Evolutionary conservation across 1,284 basidiomycete species (phyloP).

Genomic region (Cryptococcus hybrid): DNA sequence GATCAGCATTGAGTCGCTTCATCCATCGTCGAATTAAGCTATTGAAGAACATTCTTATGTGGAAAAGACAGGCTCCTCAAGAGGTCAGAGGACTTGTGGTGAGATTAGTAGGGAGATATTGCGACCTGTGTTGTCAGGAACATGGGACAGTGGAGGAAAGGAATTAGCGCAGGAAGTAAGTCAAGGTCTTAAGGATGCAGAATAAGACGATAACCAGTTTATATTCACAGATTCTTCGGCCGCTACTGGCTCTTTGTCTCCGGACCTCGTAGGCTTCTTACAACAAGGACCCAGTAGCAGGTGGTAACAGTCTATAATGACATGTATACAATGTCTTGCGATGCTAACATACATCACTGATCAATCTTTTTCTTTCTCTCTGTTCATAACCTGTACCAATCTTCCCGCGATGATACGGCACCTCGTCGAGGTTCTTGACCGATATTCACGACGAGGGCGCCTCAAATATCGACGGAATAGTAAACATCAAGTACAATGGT

Average conservation of each 20-base stretch:
- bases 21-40: conserved; percentile 70
- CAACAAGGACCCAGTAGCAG: conserved; percentile 22
- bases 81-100: conserved; percentile 60
- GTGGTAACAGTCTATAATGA: conserved; percentile 5
- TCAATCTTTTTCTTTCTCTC: neutral
- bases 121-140: conserved; percentile 65
- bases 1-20: conserved; percentile 68
- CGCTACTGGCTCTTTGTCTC: conserved; percentile 19
- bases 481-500: conserved; percentile 16
- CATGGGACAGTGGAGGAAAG: conserved; percentile 86
- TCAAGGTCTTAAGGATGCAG: conserved; percentile 1
- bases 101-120: conserved; percentile 62
- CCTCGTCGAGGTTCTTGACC: conserved; percentile 12
- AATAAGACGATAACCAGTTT: neutral
- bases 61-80: conserved; percentile 71
- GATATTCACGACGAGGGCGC: conserved; percentile 8
- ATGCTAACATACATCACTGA: neutral
- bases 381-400: neutral
- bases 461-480: conserved; percentile 18
- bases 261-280: conserved; percentile 30
- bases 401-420: neutral
- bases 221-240: conserved; percentile 16
- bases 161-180: conserved; percentile 64
- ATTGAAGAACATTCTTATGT: conserved; percentile 66
- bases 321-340: neutral